Conservation (phyloP, 768 basidiomycete genomes). For the Lactarius hatsudake region DNA sequence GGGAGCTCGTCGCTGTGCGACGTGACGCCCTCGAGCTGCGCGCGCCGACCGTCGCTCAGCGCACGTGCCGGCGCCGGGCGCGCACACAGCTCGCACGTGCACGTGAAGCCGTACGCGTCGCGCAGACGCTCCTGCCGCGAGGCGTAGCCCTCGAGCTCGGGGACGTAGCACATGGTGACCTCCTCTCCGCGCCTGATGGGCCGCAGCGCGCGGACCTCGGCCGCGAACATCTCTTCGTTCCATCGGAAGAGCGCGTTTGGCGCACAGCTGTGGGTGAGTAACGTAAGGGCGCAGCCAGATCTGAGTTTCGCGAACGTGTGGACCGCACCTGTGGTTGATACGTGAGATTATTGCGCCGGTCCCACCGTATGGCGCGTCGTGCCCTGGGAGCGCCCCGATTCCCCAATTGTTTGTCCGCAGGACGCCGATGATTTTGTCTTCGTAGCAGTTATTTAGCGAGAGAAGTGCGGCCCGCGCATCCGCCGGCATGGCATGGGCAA, state of each 20-base stretch:
- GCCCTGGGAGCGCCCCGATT: conserved; percentile 16
- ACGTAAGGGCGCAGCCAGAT: neutral
- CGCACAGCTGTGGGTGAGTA: conserved; percentile 23
- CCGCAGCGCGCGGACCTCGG: conserved; percentile 32
- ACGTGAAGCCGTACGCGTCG: conserved; percentile 35
- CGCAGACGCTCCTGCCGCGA: conserved; percentile 32
- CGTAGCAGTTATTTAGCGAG: conserved; percentile 16
- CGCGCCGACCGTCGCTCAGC: conserved; percentile 24
- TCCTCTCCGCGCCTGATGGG: conserved; percentile 37
- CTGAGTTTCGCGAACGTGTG: neutral
- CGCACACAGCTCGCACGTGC: conserved; percentile 37
- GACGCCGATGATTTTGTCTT: conserved; percentile 18
- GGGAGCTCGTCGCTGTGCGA: conserved; percentile 11
- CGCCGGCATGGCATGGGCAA: conserved; percentile 14
- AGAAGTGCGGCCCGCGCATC: conserved; percentile 8
- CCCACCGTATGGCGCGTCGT: conserved; percentile 27
- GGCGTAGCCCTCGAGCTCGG: conserved; percentile 17
- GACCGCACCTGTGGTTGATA: conserved; percentile 28
- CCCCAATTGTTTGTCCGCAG: conserved; percentile 17
- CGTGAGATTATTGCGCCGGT: conserved; percentile 30
- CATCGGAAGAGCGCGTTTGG: conserved; percentile 30
- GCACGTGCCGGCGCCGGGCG: conserved; percentile 20
- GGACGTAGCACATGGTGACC: conserved; percentile 35
- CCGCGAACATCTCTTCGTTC: conserved; percentile 33
- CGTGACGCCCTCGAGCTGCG: conserved; percentile 15